Evolutionary conservation across 1,284 basidiomycete genomes (phyloP).

Genomic region (Apiotrichum laibachii): DNA sequence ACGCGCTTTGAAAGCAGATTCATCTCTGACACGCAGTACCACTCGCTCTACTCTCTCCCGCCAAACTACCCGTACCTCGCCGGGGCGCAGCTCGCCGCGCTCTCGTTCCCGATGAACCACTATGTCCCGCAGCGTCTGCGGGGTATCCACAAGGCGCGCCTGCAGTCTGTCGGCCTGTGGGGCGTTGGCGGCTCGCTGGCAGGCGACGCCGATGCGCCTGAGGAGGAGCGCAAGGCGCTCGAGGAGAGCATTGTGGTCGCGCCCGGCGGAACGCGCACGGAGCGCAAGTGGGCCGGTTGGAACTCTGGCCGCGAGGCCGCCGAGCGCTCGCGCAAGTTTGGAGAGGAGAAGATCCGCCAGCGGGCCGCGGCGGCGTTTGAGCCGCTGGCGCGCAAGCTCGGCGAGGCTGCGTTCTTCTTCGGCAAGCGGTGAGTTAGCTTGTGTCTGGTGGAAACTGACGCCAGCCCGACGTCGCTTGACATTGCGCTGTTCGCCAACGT

Average conservation of each 20-base stretch:
- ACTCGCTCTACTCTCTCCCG: conserved; percentile 45
- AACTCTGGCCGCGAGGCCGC: conserved; percentile 34
- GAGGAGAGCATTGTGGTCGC: conserved; percentile 36
- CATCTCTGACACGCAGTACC: conserved; percentile 31
- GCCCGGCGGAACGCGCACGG: conserved; percentile 40
- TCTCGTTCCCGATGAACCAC: conserved; percentile 37
- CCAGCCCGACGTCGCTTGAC: conserved; percentile 45
- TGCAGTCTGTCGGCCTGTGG: conserved; percentile 44
- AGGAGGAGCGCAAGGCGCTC: conserved; percentile 33
- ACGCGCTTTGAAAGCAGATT: too few species aligned
- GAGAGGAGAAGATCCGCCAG: conserved; percentile 35
- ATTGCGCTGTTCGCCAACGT: conserved; percentile 47
- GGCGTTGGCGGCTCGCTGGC: conserved; percentile 33
- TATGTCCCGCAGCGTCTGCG: conserved; percentile 45
- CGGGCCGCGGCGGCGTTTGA: conserved; percentile 30
- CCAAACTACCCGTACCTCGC: conserved; percentile 38
- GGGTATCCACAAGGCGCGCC: conserved; percentile 33
- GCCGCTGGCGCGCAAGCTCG: conserved; percentile 34
- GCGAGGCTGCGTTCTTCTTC: conserved; percentile 31
- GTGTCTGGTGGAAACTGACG: neutral
- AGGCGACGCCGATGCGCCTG: conserved; percentile 23
- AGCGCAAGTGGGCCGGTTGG: conserved; percentile 39
- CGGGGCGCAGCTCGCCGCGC: conserved; percentile 30
- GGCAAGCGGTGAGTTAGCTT: conserved; percentile 27
- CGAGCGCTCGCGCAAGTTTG: conserved; percentile 32